Percentiles rank a stretch among this genome's conserved stretches.
Conservation (phyloP, 495 filamentous ascomycete species). For the Trichoderma virens region DNA sequence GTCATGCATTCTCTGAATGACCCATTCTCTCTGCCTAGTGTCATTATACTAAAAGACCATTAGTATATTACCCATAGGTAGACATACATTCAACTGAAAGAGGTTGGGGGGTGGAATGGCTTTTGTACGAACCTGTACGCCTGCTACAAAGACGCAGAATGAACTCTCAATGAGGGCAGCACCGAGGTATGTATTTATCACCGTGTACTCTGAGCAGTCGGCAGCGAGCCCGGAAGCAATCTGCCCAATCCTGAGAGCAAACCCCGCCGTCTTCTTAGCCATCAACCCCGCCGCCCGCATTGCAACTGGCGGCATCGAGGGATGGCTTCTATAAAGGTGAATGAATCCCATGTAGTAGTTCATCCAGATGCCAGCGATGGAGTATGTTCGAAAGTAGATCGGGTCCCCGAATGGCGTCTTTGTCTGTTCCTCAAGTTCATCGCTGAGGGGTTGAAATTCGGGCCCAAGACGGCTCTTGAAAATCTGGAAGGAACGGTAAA, state of each 20-base stretch:
- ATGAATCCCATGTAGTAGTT: conserved; percentile 79
- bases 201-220: conserved; percentile 44
- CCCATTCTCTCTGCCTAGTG: conserved; percentile 64
- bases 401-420: conserved; percentile 70
- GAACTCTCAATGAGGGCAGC: conserved; percentile 72
- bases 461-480: conserved; percentile 60
- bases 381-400: conserved; percentile 74
- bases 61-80: not conserved
- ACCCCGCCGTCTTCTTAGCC: conserved; percentile 57
- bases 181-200: conserved; percentile 72
- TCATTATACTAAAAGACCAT: conserved; percentile 55
- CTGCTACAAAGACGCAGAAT: conserved; percentile 79
- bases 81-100: not conserved
- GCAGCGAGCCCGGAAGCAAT: conserved; percentile 76
- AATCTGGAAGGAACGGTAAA: conserved; percentile 58
- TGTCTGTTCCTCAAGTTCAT: conserved; percentile 55
- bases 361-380: conserved; percentile 77
- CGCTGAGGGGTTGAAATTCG: conserved; percentile 69
- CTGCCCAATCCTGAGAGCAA: conserved; percentile 68
- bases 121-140: conserved; percentile 49
- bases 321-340: conserved; percentile 67
- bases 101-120: not conserved
- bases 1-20: conserved; percentile 61
- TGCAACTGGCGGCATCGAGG: conserved; percentile 83
- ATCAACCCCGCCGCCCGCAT: conserved; percentile 74